Evolutionary conservation across 78 protist species (phyloP).

Genomic region (Planoprotostelium fungivorum): DNA sequence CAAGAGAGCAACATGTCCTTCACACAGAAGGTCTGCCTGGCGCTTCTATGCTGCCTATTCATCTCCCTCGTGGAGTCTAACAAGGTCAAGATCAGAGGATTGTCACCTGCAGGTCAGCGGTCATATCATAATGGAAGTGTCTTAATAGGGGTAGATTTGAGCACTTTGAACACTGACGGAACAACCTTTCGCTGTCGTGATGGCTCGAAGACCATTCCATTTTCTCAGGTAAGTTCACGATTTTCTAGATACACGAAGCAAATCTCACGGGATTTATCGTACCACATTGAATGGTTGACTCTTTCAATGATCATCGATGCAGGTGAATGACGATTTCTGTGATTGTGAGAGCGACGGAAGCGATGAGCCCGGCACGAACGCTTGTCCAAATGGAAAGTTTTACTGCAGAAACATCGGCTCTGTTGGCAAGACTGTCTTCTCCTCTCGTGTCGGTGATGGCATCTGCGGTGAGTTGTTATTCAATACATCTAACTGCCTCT

Average conservation of each 20-base stretch:
- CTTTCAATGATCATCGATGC: background rate
- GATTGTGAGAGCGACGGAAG: constrained; percentile 81
- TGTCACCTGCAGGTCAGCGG: background rate
- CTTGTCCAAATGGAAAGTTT: constrained; percentile 53
- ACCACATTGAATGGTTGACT: background rate
- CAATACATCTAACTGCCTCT: background rate
- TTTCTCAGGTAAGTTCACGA: constrained; percentile 7
- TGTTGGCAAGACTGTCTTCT: constrained; percentile 17
- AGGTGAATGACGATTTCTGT: constrained; percentile 85
- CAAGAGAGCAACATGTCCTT: too few relatives aligned
- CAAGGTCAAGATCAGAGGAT: background rate
- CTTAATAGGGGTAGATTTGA: background rate
- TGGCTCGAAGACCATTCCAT: constrained; percentile 17
- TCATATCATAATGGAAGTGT: background rate
- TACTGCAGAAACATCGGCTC: constrained; percentile 63
- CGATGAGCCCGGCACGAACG: constrained; percentile 83
- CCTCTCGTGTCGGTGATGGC: constrained; percentile 74
- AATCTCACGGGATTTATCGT: background rate
- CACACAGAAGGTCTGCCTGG: too few relatives aligned
- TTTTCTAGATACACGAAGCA: too few relatives aligned
- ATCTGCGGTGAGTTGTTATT: constrained; percentile 64
- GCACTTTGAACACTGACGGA: background rate
- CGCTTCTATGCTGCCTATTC: background rate
- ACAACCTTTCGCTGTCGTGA: background rate
- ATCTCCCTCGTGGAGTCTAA: background rate